Percentiles rank a stretch among this genome's conserved stretches.
Evolutionary conservation across 257 asterid genomes (phyloP).

Genomic region (Penstemon barbatus): DNA sequence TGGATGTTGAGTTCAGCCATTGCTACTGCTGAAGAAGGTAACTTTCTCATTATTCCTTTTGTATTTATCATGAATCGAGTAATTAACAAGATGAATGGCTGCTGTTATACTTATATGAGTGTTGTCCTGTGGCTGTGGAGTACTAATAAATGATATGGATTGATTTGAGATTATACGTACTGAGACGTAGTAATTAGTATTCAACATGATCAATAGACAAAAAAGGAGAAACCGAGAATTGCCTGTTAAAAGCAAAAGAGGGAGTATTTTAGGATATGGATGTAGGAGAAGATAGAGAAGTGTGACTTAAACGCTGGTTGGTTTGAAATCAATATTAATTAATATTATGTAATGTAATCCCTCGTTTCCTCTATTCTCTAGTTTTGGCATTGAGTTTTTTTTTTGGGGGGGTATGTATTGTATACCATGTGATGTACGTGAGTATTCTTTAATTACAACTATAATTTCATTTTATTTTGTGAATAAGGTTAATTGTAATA

Average conservation of each 20-base stretch:
- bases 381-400: no score
- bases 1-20: slow-evolving; percentile 39
- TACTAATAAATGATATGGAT: not conserved
- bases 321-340: no score
- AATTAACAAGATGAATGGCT: slow-evolving; percentile 35
- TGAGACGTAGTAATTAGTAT: slow-evolving; percentile 25
- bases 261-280: not conserved
- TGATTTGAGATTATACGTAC: not conserved
- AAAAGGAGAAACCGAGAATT: not conserved
- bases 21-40: slow-evolving; percentile 29
- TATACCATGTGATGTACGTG: no score
- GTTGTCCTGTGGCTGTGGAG: slow-evolving; percentile 26
- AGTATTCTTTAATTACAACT: no score
- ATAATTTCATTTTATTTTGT: no score
- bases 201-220: not conserved
- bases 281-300: not conserved
- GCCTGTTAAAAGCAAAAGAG: not conserved
- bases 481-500: no score
- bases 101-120: slow-evolving; percentile 31
- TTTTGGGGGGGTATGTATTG: no score
- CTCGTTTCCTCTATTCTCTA: no score
- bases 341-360: no score
- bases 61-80: not conserved
- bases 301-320: not conserved
- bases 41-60: slow-evolving; percentile 35